Evolutionary conservation across 352 stramenopile species (phyloP).

Genomic region (Globisporangium abappressorium): DNA sequence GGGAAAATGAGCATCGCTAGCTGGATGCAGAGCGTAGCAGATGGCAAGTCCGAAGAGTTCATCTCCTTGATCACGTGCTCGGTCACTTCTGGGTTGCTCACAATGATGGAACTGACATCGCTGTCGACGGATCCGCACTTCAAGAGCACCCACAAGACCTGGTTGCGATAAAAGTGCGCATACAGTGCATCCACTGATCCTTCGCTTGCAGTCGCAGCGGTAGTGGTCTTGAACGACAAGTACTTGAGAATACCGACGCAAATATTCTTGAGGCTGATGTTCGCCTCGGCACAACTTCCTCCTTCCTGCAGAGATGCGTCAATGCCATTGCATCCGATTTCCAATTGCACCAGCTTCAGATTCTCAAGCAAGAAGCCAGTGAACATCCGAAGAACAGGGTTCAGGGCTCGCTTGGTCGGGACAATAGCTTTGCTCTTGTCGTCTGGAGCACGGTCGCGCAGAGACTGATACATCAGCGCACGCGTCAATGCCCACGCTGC

Average conservation of each 20-base stretch:
- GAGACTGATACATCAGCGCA: conserved; percentile 80
- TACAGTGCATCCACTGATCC: conserved; percentile 27
- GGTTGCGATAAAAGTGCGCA: conserved; percentile 70
- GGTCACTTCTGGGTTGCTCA: conserved; percentile 49
- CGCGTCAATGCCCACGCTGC: conserved; percentile 75
- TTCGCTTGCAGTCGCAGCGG: neutral
- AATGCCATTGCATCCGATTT: conserved; percentile 13
- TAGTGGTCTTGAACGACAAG: conserved; percentile 28
- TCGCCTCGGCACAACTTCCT: conserved; percentile 15
- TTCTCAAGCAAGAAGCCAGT: conserved; percentile 68
- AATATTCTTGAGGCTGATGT: conserved; percentile 51
- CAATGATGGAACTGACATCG: conserved; percentile 63
- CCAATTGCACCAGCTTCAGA: conserved; percentile 37
- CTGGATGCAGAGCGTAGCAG: conserved; percentile 75
- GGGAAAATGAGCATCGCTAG: conserved; percentile 84
- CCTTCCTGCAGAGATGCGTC: conserved; percentile 8
- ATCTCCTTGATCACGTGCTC: conserved; percentile 66
- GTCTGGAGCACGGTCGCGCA: conserved; percentile 21
- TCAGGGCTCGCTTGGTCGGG: conserved; percentile 22
- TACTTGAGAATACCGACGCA: conserved; percentile 69
- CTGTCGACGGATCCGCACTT: conserved; percentile 61
- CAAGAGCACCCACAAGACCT: conserved; percentile 74
- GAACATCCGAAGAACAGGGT: conserved; percentile 52
- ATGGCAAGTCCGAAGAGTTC: conserved; percentile 54
- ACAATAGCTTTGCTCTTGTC: conserved; percentile 10